Base-by-base conservation (phyloP, 2,329 filamentous ascomycete genomes). In the Exophiala bonariae region DNA sequence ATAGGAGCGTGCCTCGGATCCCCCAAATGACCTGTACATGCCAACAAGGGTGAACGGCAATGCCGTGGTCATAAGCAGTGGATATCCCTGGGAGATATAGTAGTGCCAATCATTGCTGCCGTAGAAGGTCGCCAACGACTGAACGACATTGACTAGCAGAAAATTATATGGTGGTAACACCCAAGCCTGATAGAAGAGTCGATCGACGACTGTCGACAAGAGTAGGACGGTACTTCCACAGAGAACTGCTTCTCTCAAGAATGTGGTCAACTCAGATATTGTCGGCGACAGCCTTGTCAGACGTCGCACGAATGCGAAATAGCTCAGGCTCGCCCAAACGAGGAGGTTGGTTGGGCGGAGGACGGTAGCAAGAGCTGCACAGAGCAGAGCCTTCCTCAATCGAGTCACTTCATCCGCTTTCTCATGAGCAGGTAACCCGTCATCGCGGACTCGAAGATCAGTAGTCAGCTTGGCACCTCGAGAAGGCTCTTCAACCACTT, bases 41-140 rank as follows among this genome's bases (percentile, higher is more conserved):
- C 85, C 87, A 11, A 78, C 52, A 2, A 86, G 61, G 7, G 82
- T 79, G 63, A 96, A 95, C 0, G 91, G 91, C 2, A 96, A 72
- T 33, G 83, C 83, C 1, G 89, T 91, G 7, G 86, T 96, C 23
- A 93, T 83, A 4, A 96, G 80, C 0, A 97, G 78, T 2, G 93
- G 92, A 19, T 96, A 77, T 3, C 90, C 93, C 69, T 99, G 91
- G 0, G 87, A 86, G 22, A 95, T 69, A 66, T 96, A 99, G 71
- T 97, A 99, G 67, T 96, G 90, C 78, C 86, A 86, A 53, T 89
- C 83, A 68, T 95, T 97, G 38, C 75, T 80, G 17, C 93, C 93
- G 64, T 99, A 99, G 68, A 97, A 97, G 38, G 92, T 81, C 19
- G 93, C 89, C 4, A 99, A 77, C 6, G 87, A 87, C 66, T 95